Evolutionary conservation across 2,329 filamentous ascomycete species (phyloP), one percentile per base, ranked within the genome.

Genomic region (Epichloe sp.): DNA sequence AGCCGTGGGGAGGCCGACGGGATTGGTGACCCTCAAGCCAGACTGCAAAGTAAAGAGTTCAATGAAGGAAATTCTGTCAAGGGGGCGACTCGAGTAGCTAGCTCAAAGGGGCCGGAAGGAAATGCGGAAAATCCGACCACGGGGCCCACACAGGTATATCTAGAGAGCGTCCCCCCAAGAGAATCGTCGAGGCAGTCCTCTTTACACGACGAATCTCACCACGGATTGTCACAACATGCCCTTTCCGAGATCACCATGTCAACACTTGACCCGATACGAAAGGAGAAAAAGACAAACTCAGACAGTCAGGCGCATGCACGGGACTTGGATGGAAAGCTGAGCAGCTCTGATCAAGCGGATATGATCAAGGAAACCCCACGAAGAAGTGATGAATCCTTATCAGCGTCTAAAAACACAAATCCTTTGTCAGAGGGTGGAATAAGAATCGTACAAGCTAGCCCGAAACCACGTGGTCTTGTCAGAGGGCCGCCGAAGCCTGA

Each of bases 101-200:
- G 14, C 40, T 44, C 40, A 7, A 26, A 21, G 35, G 31, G 10
- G 5, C 19, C 12, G 8, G 34, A 38, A 10, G 19, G 15, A 17
- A 19, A 0, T 14, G 21, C 21, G 15, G 41, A 37, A 31, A 37
- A 3, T 15, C 6, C 41, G 21, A 26, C 19, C 40, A 42, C 14
- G 21, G 41, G 15, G 17, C n/a, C 34, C 41, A 34, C 48, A 7
- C 54, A 50, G 19, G 52, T 53, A 7, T 52, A 51, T n/a, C 31
- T 56, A 10, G 50, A 53, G 14, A 46, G 35, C 4, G 53, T 59
- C 7, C 57, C 57, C 57, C 56, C 54, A 1, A 55, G 58, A 5
- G 21, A 52, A 26, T 59, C 58, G 2, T 60, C 58, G 23, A 54
- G 44, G n/a, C 19, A 51, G 6, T 34, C 38, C 11, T 43, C 49